These are phyloP conservation scores for Chlorella sp. DNA, from an alignment of 139 green algal species.

Conservation along the genomic window DNA sequence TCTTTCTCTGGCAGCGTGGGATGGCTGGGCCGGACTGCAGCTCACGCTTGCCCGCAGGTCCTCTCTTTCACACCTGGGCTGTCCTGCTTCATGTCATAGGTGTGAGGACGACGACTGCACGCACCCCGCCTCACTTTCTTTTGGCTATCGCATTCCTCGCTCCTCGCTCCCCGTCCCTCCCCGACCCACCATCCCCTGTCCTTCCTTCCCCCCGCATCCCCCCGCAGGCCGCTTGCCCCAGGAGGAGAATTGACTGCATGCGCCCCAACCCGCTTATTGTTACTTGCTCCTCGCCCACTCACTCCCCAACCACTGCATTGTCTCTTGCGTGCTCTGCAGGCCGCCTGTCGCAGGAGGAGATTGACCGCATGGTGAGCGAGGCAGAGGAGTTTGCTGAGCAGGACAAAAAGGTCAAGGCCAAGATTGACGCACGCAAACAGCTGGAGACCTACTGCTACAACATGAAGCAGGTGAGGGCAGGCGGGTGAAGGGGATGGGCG, in stretches of 20 bases:
- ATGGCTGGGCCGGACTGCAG: neutral
- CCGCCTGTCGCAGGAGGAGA: conserved; percentile 72
- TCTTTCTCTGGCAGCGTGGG: neutral
- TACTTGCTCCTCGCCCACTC: too few relatives aligned
- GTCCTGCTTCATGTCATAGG: too few relatives aligned
- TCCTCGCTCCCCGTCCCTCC: neutral
- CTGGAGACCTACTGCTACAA: conserved; percentile 87
- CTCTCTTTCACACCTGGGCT: too few relatives aligned
- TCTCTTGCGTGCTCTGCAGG: conserved; percentile 48
- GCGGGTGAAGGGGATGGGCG: conserved; percentile 28
- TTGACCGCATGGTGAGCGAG: conserved; percentile 78
- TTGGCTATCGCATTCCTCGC: too few relatives aligned
- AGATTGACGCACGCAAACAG: conserved; percentile 79
- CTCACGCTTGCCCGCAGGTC: neutral
- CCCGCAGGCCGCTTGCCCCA: too few relatives aligned
- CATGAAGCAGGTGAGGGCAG: conserved; percentile 81
- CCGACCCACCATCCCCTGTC: neutral
- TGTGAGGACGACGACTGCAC: too few relatives aligned
- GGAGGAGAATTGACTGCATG: too few relatives aligned
- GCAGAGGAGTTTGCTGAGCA: conserved; percentile 73
- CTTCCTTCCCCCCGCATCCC: too few relatives aligned
- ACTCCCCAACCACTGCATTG: too few relatives aligned
- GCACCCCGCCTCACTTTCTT: neutral
- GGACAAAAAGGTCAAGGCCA: conserved; percentile 64
- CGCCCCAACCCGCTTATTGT: too few relatives aligned